Base-by-base conservation (phyloP, 768 basidiomycete genomes). In the Pleurotus cornucopiae region DNA sequence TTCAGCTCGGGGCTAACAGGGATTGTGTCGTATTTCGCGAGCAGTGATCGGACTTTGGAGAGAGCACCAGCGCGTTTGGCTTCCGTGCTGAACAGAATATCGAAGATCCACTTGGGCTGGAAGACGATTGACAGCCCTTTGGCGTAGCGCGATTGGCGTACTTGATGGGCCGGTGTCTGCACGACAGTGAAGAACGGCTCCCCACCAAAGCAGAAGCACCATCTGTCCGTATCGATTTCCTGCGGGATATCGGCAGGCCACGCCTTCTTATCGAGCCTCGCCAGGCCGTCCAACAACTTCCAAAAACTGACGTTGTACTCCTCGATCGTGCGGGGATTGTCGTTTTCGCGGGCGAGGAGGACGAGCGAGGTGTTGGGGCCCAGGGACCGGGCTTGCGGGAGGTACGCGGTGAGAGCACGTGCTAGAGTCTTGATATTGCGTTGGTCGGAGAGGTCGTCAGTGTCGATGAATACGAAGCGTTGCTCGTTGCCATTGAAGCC, bases 21-120 rank as follows among this genome's bases (percentile, higher is more conserved):
- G 41, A 64, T 64, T 1, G 61, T 56, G 38, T 64, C 63, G 40
- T 64, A 64, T 39, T 62, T 62, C 20, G 56, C 61, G 40, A 64
- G 45, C 41, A 64, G 43, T 18, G 44, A 53, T 46, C 62, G 62
- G 9, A 63, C 62, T 48, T 64, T 62, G 30, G 52, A n/a, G 14
- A 64, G 55, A 12, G 63, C 61, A 1, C 59, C 61, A 18, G 52
- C 55, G 4, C 63, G 63, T 25, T 62, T 62, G 12, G 61, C 63
- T 14, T 64, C 57, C 9, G 49, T 56, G 57, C 61, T 62, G 54
- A 62, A 64, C 12, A 64, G 44, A 25, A 64, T 64, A 23, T 64
- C 63, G 53, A 64, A 64, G 34, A 64, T 64, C 63, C 61, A 64
- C 46, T 64, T 62, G n/a, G 63, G 63, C 39, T 64, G 63, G 59